These are phyloP conservation scores for Cyamopsis tetragonoloba DNA, from an alignment of 306 rosid species.

Conservation along the genomic window DNA sequence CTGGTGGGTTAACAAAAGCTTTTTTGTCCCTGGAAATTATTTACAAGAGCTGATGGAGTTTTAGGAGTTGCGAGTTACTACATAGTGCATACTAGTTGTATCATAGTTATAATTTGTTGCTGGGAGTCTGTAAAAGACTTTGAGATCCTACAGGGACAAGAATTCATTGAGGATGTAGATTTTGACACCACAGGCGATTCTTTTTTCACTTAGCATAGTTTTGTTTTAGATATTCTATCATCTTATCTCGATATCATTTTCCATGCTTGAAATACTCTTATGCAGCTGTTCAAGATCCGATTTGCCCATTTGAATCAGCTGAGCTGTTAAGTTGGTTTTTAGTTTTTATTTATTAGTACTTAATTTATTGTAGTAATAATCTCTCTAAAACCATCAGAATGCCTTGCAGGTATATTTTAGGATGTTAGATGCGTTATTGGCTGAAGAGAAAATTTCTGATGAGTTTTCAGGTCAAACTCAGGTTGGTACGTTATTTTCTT, in stretches of 20 bases:
- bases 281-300: constrained; percentile 8
- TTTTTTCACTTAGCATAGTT: background rate
- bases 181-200: background rate
- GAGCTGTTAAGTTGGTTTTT: constrained; percentile 7
- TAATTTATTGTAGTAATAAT: constrained; percentile 7
- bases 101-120: background rate
- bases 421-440: constrained; percentile 79
- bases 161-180: background rate
- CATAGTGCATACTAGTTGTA: constrained; percentile 4
- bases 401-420: constrained; percentile 64
- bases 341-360: constrained; percentile 12
- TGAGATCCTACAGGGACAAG: background rate
- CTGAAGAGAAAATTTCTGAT: constrained; percentile 65
- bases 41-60: background rate
- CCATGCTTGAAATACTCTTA: background rate
- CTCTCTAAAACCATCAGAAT: constrained; percentile 21
- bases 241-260: constrained; percentile 12
- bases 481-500: constrained; percentile 43
- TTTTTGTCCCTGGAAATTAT: background rate
- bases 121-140: background rate
- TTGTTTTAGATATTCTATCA: background rate
- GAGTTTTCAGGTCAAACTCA: constrained; percentile 60
- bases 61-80: background rate
- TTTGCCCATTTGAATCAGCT: constrained; percentile 19
- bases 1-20: background rate